These are phyloP conservation scores for Guadua angustifolia DNA, from an alignment of 176 grass and related monocot genomes.

Conservation along the genomic window DNA sequence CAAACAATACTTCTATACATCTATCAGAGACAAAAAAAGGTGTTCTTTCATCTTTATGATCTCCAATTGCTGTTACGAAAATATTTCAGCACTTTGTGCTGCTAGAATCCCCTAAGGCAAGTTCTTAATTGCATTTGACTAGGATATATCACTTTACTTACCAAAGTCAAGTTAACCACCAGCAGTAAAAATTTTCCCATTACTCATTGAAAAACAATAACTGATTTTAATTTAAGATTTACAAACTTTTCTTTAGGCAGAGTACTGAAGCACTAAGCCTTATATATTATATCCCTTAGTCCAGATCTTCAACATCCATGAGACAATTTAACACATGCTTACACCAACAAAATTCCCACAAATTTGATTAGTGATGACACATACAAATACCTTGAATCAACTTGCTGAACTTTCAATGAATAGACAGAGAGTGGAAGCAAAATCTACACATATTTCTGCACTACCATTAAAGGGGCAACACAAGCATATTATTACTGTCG, in stretches of 20 bases:
- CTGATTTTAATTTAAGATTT: neutral
- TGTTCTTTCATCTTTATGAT: no score
- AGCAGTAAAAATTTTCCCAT: neutral
- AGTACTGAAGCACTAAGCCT: neutral
- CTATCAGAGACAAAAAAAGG: no score
- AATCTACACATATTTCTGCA: neutral
- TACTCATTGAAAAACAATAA: no score
- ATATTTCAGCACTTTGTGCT: no score
- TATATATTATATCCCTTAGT: neutral
- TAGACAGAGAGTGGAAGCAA: neutral
- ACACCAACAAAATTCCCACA: conserved; percentile 1
- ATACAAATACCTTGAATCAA: neutral
- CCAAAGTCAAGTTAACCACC: neutral
- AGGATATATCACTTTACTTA: neutral
- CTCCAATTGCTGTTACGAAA: no score
- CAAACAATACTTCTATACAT: no score
- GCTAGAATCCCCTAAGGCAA: no score
- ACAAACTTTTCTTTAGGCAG: neutral
- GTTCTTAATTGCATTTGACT: neutral
- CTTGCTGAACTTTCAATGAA: neutral
- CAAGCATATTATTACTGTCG: no score
- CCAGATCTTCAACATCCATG: neutral
- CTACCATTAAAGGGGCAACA: neutral
- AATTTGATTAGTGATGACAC: neutral
- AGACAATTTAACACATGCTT: neutral